Percentiles rank a stretch among this genome's conserved stretches.
These are phyloP conservation scores for Coemansia sp. DNA, from an alignment of 192 early-diverging fungal species.

Conservation along the genomic window DNA sequence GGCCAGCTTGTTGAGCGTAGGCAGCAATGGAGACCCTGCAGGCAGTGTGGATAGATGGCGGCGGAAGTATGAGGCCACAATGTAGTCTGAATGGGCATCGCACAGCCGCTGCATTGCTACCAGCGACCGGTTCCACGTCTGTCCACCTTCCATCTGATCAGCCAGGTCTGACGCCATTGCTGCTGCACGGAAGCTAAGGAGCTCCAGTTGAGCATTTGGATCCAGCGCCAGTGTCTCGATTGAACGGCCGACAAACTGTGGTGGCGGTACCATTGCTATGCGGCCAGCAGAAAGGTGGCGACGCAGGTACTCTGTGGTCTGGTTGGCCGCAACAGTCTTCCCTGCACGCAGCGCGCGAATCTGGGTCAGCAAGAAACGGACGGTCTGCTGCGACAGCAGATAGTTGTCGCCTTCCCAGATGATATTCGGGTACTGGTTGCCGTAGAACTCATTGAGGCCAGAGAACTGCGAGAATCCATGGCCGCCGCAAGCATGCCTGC, in stretches of 20 bases:
- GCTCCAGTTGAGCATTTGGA: constrained; percentile 61
- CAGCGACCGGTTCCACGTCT: constrained; percentile 73
- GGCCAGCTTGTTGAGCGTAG: constrained; percentile 40
- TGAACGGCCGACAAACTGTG: constrained; percentile 22
- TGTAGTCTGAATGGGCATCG: constrained; percentile 75
- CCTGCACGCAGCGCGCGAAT: constrained; percentile 58
- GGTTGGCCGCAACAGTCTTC: constrained; percentile 42
- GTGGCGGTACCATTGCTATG: constrained; percentile 1
- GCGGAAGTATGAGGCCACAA: constrained; percentile 73
- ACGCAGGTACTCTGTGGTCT: constrained; percentile 34
- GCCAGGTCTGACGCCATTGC: constrained; percentile 62
- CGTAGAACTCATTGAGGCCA: constrained; percentile 66
- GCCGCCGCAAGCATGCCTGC: constrained; percentile 73
- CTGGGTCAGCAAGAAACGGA: constrained; percentile 73
- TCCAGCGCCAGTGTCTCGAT: constrained; percentile 55
- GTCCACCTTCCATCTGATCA: constrained; percentile 61
- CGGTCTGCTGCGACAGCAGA: constrained; percentile 82
- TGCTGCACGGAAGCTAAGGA: constrained; percentile 76
- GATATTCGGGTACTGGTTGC: constrained; percentile 70
- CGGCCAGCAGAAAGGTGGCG: constrained; percentile 24
- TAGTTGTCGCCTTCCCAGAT: constrained; percentile 88
- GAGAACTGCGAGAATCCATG: constrained; percentile 77
- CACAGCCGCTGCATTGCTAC: constrained; percentile 73
- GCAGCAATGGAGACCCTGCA: constrained; percentile 30
- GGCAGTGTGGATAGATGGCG: constrained; percentile 49